Evolutionary conservation across 192 early-diverging fungal genomes (phyloP).

Genomic region (Rhizophagus prolifer): DNA sequence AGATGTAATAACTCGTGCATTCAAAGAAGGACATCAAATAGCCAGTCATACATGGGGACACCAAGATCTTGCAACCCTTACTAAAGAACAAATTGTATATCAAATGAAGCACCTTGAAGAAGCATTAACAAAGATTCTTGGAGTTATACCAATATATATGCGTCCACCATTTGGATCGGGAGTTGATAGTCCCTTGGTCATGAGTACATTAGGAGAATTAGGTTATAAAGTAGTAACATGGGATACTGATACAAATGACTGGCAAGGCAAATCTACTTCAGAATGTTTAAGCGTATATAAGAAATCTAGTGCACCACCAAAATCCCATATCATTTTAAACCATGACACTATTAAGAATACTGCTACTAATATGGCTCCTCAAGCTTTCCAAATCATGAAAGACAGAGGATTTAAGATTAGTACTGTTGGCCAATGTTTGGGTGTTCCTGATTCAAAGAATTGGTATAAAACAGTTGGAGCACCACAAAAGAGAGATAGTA

Average conservation of each 20-base stretch:
- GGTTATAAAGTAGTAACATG: background rate
- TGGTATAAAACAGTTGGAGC: background rate
- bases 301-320: background rate
- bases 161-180: background rate
- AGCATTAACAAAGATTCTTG: conserved; percentile 31
- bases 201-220: background rate
- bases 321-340: background rate
- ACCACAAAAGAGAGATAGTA: too few species aligned
- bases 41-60: conserved; percentile 55
- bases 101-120: conserved; percentile 45
- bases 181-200: background rate
- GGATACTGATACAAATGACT: background rate
- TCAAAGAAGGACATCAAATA: conserved; percentile 58
- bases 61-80: conserved; percentile 35
- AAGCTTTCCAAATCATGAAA: background rate
- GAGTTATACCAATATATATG: background rate
- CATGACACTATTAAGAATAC: background rate
- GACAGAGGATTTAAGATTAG: background rate
- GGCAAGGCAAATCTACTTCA: background rate
- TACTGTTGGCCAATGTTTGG: background rate
- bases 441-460: background rate
- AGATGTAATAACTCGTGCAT: conserved; percentile 39
- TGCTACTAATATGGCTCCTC: background rate
- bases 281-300: background rate
- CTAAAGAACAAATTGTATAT: conserved; percentile 35